Base-by-base conservation (phyloP, 805 yeast species). In the Starmera quercuum region DNA sequence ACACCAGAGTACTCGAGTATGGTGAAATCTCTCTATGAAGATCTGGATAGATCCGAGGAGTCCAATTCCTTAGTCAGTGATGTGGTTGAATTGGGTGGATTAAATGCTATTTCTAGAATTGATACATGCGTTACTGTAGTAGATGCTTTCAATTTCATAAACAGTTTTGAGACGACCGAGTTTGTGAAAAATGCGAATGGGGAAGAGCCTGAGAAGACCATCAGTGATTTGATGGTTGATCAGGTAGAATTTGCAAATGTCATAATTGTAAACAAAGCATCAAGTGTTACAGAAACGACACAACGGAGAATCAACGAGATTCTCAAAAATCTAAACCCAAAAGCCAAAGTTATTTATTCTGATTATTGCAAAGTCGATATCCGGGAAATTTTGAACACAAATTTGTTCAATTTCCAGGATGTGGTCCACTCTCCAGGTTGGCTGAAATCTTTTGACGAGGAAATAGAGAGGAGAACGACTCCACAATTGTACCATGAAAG, bases 121-220 rank as follows among this genome's bases (percentile, higher is more conserved):
- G 73, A 67, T 39, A 66, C 71, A 7, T 61, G 68, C 41, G 73
- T 68, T 13, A 67, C 73, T 1, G 68, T 68, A 17, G 50, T 67
- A 16, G 73, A 68, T 44, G 61, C 66, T 4, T 41, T 59, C 16
- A 66, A 64, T 36, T 66, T 68, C 36, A 38, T 61, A 3, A 32
- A 53, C 12, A 63, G 64, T 39, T 57, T 64, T 39, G 68, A 68
- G 40, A 65, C 71, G 6, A 59, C 64, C 13, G 64, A 66, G 9
- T 63, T 63, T 33, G 48, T 66, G 34, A 58, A 50, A 8, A 65
- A 64, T 37, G 53, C 70, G 35, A n/a, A n/a, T n/a, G n/a, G n/a
- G n/a, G 59, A 58, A 14, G 69, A 66, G 33, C 49, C 49, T 13
- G 70, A 66, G 31, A 53, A 69, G 32, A 63, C 68, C 1, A 64